phyloP scores from a whole-genome alignment of 768 basidiomycete species.

The Arthromyces matolae region DNA sequence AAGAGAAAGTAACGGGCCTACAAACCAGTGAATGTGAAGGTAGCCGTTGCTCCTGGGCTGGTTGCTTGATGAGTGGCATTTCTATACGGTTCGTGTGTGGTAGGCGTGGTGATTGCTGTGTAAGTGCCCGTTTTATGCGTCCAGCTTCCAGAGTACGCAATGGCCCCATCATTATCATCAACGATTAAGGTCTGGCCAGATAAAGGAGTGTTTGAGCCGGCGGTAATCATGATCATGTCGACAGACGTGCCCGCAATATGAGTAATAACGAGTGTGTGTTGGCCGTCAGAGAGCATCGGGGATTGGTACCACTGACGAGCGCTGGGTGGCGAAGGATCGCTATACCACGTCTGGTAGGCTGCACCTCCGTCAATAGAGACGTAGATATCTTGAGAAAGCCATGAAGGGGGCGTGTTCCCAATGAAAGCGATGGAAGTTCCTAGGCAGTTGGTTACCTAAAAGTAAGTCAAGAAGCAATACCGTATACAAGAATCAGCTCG shows the following conservation, averaged over 20 bases:
- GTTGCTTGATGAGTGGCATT: background rate
- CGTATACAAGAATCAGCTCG: background rate
- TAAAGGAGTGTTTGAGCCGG: background rate
- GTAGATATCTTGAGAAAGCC: conserved; percentile 1
- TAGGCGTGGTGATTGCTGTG: background rate
- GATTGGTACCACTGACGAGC: conserved; percentile 3
- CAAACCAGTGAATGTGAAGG: background rate
- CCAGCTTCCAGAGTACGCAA: background rate
- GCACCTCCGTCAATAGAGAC: conserved; percentile 1
- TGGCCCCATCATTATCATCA: background rate
- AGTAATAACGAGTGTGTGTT: no score
- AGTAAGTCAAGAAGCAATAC: background rate
- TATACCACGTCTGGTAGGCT: conserved; percentile 1
- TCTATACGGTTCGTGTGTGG: background rate
- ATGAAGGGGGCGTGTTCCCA: background rate
- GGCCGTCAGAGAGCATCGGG: conserved; percentile 1
- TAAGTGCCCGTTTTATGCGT: background rate
- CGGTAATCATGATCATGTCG: conserved; percentile 3
- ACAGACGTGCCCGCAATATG: conserved; percentile 1
- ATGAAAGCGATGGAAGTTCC: conserved; percentile 3
- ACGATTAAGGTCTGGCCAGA: no score
- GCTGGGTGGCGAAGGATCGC: background rate
- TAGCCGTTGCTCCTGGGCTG: background rate
- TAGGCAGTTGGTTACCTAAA: background rate
- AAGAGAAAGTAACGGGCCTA: background rate